Base-by-base conservation (phyloP, 2,329 filamentous ascomycete species). In the Botrytis pseudocinerea region DNA sequence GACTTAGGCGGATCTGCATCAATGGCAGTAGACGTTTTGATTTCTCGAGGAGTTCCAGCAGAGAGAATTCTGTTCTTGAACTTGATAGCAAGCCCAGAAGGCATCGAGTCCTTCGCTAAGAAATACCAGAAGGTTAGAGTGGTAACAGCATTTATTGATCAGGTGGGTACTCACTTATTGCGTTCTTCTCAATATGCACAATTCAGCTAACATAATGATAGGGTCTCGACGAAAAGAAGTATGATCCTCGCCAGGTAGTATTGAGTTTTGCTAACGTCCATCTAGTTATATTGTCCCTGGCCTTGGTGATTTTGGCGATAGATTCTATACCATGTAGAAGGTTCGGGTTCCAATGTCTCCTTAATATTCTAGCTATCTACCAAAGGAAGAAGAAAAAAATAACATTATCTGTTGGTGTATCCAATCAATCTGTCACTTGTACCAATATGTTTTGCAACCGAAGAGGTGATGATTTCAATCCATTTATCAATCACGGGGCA, bases 161-260 rank as follows among this genome's bases (percentile, higher is more conserved):
- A 95, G 83, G 87, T 88, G 81, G 76, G 83, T 81, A 54, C 14
- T 64, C 65, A n/a, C 46, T 46, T 65, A 42, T 61, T 48, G 14
- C 38, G 32, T 14, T 57, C 44, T 57, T 18, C 22, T 48, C 54
- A 25, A 74, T 46, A 28, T 44, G 46, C 54, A 59, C 18, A 69
- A 59, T 32, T 60, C n/a, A 72, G 68, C 72, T 76, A 74, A 78
- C 70, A 72, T 70, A 16, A 61, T 73, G 65, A n/a, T 76, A 90
- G 85, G 95, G 96, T n/a, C 85, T 99, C 76, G 93, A 99, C 82
- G 95, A 97, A 81, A 98, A 97, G 86, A 98, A 97, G 95, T 98
- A 87, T 81, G 90, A 86, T 57, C 7, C 48, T 62, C 28, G 54
- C 16, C 63, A 42, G 63, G 69, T 64, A n/a, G 18, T 28, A 66